Evolutionary conservation across 768 basidiomycete genomes (phyloP).

Genomic region (Mycena pura): DNA sequence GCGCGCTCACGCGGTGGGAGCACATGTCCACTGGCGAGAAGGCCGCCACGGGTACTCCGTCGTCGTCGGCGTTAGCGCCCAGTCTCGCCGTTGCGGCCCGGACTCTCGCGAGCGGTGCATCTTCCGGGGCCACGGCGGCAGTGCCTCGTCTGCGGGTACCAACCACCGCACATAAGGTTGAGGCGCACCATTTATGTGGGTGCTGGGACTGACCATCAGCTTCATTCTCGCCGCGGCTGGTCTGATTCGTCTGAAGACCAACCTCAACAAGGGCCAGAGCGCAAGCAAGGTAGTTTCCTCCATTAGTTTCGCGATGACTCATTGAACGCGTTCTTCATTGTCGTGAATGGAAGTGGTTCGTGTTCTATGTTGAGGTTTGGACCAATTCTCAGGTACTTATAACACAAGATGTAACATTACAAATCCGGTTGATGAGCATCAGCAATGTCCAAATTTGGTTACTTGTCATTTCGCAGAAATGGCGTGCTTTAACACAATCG

Average conservation of each 20-base stretch:
- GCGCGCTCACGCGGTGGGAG: conserved; percentile 56
- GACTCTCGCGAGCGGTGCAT: conserved; percentile 63
- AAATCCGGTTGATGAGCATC: no score
- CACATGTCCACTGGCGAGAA: conserved; percentile 58
- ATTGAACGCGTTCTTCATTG: not conserved
- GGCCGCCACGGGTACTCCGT: conserved; percentile 72
- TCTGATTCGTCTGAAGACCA: conserved; percentile 67
- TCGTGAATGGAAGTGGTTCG: conserved; percentile 57
- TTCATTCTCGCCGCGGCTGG: conserved; percentile 70
- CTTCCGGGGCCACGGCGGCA: not conserved
- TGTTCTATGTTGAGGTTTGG: conserved; percentile 1
- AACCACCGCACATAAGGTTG: conserved; percentile 71
- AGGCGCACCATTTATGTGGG: conserved; percentile 91
- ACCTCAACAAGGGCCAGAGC: conserved; percentile 48
- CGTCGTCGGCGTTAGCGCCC: conserved; percentile 75
- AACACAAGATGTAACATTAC: no score
- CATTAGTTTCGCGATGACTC: not conserved
- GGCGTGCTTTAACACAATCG: conserved; percentile 9
- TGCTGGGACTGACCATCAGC: conserved; percentile 81
- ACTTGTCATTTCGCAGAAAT: not conserved
- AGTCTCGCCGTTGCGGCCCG: conserved; percentile 69
- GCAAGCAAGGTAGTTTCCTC: conserved; percentile 40
- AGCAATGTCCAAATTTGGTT: not conserved
- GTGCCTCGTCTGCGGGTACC: conserved; percentile 43
- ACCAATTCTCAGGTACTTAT: no score